Percentiles rank a stretch among this genome's conserved stretches.
phyloP scores from a whole-genome alignment of 2,329 filamentous ascomycete species.

The Claviceps fusiformis region DNA sequence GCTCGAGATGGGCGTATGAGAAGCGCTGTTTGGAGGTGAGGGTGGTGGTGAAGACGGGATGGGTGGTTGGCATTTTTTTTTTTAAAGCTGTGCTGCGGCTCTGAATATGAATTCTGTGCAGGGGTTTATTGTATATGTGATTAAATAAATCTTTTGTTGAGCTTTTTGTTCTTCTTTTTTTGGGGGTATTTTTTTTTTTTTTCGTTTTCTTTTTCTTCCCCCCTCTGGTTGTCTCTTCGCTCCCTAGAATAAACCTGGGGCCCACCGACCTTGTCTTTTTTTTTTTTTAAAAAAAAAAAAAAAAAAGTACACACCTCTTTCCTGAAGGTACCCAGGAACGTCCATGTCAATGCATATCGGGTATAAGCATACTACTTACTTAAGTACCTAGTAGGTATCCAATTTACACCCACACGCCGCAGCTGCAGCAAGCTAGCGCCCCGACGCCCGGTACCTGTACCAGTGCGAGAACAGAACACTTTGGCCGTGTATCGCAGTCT shows the following conservation, averaged over 20 bases:
- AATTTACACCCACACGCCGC: neutral
- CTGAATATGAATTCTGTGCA: neutral
- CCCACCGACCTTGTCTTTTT: too few species aligned
- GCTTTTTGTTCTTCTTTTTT: neutral
- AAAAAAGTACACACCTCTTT: too few species aligned
- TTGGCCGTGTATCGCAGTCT: too few species aligned
- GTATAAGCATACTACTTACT: conserved; percentile 7
- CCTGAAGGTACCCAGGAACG: neutral
- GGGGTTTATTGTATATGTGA: neutral
- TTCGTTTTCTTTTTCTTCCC: too few species aligned
- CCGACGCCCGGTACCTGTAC: too few species aligned
- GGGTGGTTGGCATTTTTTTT: conserved; percentile 13
- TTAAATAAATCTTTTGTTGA: too few species aligned
- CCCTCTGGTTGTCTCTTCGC: too few species aligned
- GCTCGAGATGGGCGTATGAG: conserved; percentile 43
- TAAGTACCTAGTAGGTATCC: too few species aligned
- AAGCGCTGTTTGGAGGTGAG: conserved; percentile 39
- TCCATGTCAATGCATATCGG: conserved; percentile 3
- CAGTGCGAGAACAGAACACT: neutral
- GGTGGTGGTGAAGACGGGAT: conserved; percentile 35
- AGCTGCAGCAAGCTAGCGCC: too few species aligned
- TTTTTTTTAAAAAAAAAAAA: neutral
- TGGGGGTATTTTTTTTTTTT: neutral
- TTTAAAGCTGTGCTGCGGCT: neutral
- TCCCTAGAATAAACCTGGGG: too few species aligned